Evolutionary conservation across 2,329 filamentous ascomycete genomes (phyloP), one percentile per base, ranked within the genome.

Genomic region (Pleomassaria siparia): DNA sequence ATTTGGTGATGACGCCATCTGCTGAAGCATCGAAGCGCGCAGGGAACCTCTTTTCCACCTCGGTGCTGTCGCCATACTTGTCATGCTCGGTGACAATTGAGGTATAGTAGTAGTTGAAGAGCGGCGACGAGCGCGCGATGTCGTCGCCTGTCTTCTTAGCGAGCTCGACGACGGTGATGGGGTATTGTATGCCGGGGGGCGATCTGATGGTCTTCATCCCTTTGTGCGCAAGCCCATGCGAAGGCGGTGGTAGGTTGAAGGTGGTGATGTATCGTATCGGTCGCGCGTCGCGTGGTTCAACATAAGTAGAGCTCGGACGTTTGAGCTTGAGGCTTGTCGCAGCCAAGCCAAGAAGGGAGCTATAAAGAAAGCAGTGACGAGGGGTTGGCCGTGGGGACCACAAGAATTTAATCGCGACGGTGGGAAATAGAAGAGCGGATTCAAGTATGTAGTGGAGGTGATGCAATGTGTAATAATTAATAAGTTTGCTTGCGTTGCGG

Each of bases 31-130:
- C 86, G 76, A 91, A 97, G 56, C 87, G 85, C 33, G 86, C 85
- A 28, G 86, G 88, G 48, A 86, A 91, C 64, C 83, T 83, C 63
- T 85, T 81, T 68, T 85, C 78, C 51, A 86, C 80, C 70, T 84
- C 78, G 56, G 84, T 78, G 42, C 88, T 84, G 59, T 95, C 87
- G 66, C 86, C 86, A 49, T 94, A 83, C 57, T 84, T 84, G 72
- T 90, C 77, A 53, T 77, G 80, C 66, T 85, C 81, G 36, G 75
- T 86, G 65, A 85, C 80, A 24, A 78, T 85, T 72, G 86, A 91
- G 62, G 85, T 85, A 75, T 91, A 99, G 53, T 85, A 85, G 79
- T 96, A 99, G 69, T 88, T 84, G 68, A 99, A 85, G 46, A 97
- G 80, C 46, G 84, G 80, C 63, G 91, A 87, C 64, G 89, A 80